phyloP scores from a whole-genome alignment of 768 basidiomycete genomes.

The Calocera cornea region DNA sequence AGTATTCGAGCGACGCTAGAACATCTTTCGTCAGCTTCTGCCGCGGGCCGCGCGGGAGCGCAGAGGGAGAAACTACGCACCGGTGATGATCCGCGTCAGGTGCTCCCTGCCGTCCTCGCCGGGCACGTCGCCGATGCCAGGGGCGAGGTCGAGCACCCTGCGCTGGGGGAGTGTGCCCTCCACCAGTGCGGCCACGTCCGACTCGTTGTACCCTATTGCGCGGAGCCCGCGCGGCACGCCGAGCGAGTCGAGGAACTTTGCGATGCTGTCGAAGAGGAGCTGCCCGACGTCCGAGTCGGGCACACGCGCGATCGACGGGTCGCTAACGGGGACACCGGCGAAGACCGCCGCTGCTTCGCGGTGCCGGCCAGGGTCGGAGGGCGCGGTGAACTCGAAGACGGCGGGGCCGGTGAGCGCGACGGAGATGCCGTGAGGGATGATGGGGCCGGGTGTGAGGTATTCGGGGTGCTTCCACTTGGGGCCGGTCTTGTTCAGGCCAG shows the following conservation, averaged over 20 bases:
- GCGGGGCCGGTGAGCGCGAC: conserved; percentile 86
- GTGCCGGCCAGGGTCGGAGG: conserved; percentile 83
- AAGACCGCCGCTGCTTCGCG: conserved; percentile 81
- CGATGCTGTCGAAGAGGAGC: conserved; percentile 72
- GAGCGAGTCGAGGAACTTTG: conserved; percentile 71
- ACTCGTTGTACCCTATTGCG: conserved; percentile 59
- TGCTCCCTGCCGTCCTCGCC: conserved; percentile 76
- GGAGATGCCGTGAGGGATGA: conserved; percentile 87
- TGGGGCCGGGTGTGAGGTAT: conserved; percentile 70
- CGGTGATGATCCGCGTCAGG: conserved; percentile 54
- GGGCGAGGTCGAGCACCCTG: conserved; percentile 84
- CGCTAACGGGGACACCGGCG: conserved; percentile 51
- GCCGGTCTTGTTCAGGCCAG: conserved; percentile 86
- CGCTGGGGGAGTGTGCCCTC: conserved; percentile 87
- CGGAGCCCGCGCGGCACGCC: conserved; percentile 77
- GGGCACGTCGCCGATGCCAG: conserved; percentile 69
- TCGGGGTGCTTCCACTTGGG: conserved; percentile 86
- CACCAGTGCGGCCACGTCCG: conserved; percentile 61
- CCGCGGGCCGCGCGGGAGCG: too few relatives aligned
- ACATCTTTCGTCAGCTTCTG: too few relatives aligned
- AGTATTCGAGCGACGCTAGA: neutral
- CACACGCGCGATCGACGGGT: conserved; percentile 45
- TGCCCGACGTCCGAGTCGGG: conserved; percentile 68
- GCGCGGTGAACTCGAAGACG: conserved; percentile 94
- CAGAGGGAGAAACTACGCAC: neutral